These are phyloP conservation scores for Leersia perrieri DNA, from an alignment of 176 grass and related monocot species.

Conservation along the genomic window DNA sequence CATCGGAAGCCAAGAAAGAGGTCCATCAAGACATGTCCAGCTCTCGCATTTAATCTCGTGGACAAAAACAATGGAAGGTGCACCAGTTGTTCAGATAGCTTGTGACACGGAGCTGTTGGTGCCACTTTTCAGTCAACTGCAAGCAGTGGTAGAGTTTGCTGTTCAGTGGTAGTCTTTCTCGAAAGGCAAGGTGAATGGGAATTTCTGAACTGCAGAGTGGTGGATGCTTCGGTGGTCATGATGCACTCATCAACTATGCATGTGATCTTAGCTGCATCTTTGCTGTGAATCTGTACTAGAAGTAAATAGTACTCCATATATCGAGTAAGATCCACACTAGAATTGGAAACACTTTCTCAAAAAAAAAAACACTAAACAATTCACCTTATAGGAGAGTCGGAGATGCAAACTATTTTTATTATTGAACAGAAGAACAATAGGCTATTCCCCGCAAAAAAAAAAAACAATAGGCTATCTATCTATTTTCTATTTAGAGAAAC, in stretches of 20 bases:
- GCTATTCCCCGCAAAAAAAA: too few relatives aligned
- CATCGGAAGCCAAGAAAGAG: conserved; percentile 1
- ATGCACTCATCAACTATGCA: not conserved
- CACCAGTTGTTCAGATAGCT: not conserved
- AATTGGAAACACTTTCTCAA: too few relatives aligned
- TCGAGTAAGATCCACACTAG: too few relatives aligned
- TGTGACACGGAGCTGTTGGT: not conserved
- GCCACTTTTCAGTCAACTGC: conserved; percentile 35
- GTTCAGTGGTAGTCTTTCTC: conserved; percentile 24
- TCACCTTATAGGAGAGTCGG: too few relatives aligned
- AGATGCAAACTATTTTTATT: too few relatives aligned
- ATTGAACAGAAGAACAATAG: too few relatives aligned
- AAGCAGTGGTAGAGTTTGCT: not conserved
- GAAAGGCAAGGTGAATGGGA: conserved; percentile 8
- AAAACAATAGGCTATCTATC: too few relatives aligned
- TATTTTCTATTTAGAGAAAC: too few relatives aligned
- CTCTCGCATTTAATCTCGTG: conserved; percentile 1
- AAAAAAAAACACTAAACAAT: too few relatives aligned
- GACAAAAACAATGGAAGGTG: not conserved
- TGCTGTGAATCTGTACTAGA: not conserved
- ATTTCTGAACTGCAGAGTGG: not conserved
- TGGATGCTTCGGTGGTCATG: not conserved
- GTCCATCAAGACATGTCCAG: not conserved
- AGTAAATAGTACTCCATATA: conserved; percentile 2
- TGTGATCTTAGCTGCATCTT: not conserved